phyloP scores from a whole-genome alignment of 1,284 basidiomycete species.

The Naganishia liquefaciens region DNA sequence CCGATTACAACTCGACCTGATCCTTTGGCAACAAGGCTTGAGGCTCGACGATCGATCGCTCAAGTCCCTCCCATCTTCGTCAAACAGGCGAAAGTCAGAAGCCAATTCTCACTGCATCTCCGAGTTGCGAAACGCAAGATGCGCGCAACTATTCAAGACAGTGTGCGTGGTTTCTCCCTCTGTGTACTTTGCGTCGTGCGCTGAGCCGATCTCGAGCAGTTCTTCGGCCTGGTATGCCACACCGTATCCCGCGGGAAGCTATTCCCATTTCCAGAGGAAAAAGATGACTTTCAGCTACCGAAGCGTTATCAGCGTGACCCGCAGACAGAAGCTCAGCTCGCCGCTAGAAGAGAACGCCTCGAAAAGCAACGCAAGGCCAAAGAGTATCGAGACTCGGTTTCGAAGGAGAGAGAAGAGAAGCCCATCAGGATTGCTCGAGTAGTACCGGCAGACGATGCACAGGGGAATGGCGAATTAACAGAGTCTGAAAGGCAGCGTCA shows the following conservation, averaged over 20 bases:
- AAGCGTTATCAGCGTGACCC: slow-evolving; percentile 24
- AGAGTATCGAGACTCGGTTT: slow-evolving; percentile 5
- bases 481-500: background rate
- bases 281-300: slow-evolving; percentile 13
- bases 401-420: slow-evolving; percentile 17
- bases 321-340: slow-evolving; percentile 8
- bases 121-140: no score
- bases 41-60: no score
- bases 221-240: slow-evolving; percentile 6
- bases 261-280: slow-evolving; percentile 17
- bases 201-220: no score
- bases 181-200: background rate
- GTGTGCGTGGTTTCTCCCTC: no score
- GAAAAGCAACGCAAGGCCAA: slow-evolving; percentile 17
- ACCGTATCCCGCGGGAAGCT: slow-evolving; percentile 3
- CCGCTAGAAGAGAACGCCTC: slow-evolving; percentile 6
- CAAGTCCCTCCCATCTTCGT: no score
- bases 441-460: background rate
- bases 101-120: no score
- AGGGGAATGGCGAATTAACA: slow-evolving; percentile 2
- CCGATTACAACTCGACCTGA: no score
- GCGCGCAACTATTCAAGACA: no score
- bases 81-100: no score
- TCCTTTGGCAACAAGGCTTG: no score
- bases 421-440: slow-evolving; percentile 18